Evolutionary conservation across 768 basidiomycete species (phyloP).

Genomic region (Boletellus sp.): DNA sequence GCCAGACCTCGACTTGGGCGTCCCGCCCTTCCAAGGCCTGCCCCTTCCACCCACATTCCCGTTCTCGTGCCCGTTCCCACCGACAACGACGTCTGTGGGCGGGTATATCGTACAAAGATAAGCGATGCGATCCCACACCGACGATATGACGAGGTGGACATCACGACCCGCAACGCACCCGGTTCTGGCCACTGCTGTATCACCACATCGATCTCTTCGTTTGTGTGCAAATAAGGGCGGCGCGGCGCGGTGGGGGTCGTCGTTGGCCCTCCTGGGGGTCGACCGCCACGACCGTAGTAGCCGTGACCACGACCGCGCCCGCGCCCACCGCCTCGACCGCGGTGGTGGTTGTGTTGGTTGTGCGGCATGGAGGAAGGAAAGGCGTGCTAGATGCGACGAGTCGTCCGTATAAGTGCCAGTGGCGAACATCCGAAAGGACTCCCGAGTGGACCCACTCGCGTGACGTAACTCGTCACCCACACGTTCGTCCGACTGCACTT

Average conservation of each 20-base stretch:
- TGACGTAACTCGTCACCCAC: no score
- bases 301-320: conserved; percentile 16
- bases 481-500: no score
- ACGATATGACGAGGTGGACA: neutral
- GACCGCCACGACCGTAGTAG: no score
- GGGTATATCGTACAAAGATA: neutral
- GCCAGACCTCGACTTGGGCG: conserved; percentile 10
- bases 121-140: neutral
- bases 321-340: conserved; percentile 20
- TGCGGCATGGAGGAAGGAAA: neutral
- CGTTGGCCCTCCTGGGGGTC: neutral
- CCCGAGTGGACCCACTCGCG: no score
- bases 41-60: conserved; percentile 1
- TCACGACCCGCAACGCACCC: conserved; percentile 15
- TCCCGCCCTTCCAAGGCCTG: conserved; percentile 4
- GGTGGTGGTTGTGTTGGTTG: conserved; percentile 19
- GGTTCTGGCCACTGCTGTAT: conserved; percentile 24
- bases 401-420: no score
- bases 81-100: conserved; percentile 1
- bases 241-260: neutral
- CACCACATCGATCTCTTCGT: conserved; percentile 20
- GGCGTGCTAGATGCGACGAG: no score
- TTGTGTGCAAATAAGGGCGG: conserved; percentile 18
- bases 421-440: no score
- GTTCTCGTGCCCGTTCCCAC: neutral